phyloP scores from a whole-genome alignment of 495 filamentous ascomycete genomes.

The Penicillium flavigenum region DNA sequence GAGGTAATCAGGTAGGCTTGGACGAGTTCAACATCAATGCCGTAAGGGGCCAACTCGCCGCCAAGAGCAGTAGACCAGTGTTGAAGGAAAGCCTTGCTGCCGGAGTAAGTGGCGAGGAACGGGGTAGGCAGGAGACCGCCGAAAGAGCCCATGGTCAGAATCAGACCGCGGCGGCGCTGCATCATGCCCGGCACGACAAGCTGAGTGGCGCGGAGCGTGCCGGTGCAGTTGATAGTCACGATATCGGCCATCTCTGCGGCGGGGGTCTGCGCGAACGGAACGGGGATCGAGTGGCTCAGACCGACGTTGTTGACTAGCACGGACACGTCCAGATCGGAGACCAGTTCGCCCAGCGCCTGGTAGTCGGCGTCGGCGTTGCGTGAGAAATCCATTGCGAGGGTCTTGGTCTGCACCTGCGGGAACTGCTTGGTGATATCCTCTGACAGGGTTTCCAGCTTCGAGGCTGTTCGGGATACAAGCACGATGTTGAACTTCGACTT shows the following conservation, averaged over 20 bases:
- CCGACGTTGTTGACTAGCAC: constrained; percentile 98
- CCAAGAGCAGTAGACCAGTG: constrained; percentile 90
- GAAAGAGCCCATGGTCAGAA: constrained; percentile 96
- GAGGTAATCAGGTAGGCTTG: constrained; percentile 89
- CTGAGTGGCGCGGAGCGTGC: constrained; percentile 82
- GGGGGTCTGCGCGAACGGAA: constrained; percentile 77
- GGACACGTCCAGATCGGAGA: constrained; percentile 74
- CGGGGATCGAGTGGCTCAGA: constrained; percentile 86
- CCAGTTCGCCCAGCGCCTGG: constrained; percentile 61
- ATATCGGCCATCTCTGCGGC: constrained; percentile 81
- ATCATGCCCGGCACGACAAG: constrained; percentile 83
- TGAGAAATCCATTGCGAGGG: constrained; percentile 88
- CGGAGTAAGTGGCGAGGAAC: constrained; percentile 92
- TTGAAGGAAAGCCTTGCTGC: constrained; percentile 96
- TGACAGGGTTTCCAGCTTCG: constrained; percentile 78
- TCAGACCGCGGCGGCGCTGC: constrained; percentile 76
- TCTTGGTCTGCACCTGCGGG: constrained; percentile 64
- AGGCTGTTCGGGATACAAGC: constrained; percentile 88
- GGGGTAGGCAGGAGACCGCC: constrained; percentile 89
- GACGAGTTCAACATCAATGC: constrained; percentile 81
- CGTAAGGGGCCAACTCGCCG: constrained; percentile 73
- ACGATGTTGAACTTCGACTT: constrained; percentile 87
- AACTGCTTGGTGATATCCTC: constrained; percentile 69
- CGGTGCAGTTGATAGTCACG: constrained; percentile 89
- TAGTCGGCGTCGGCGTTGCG: constrained; percentile 74